A percentile compares a stretch with the other conserved stretches of the same genome.
Conservation (phyloP, 2,329 filamentous ascomycete species). For the Ceratocystis cacaofunesta region DNA sequence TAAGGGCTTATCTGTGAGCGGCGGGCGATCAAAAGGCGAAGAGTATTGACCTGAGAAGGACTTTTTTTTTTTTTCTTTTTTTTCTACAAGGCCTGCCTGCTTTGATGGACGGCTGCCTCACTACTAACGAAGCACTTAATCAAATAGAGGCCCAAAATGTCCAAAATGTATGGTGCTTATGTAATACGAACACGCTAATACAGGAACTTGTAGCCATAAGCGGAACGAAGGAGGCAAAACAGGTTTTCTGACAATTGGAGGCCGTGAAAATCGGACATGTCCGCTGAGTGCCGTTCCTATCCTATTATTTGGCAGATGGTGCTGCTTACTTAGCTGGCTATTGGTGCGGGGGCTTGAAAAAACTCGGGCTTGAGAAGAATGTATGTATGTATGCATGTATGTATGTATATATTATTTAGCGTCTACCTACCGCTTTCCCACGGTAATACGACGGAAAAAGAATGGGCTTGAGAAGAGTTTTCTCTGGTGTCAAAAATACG, state of each 20-base stretch:
- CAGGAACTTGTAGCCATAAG: neutral
- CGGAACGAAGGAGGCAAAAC: neutral
- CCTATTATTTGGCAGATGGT: neutral
- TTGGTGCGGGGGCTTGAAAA: neutral
- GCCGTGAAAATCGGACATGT: neutral
- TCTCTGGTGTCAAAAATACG: neutral
- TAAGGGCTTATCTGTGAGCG: neutral
- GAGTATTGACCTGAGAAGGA: neutral
- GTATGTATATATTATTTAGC: no score
- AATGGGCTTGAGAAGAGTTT: neutral
- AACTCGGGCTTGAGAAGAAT: neutral
- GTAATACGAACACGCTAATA: neutral
- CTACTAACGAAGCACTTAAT: no score
- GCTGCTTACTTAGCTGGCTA: neutral
- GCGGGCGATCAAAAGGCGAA: neutral
- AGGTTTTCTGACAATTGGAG: neutral
- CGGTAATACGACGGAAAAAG: no score
- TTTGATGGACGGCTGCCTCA: no score
- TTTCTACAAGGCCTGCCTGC: no score
- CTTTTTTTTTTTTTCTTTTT: no score
- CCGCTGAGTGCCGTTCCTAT: neutral
- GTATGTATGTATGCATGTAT: no score
- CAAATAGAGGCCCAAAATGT: no score
- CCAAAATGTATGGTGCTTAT: neutral
- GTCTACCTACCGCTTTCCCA: no score